Evolutionary conservation across 148 eudicot genomes (phyloP).

Genomic region (Rhododendron ferrugineum): DNA sequence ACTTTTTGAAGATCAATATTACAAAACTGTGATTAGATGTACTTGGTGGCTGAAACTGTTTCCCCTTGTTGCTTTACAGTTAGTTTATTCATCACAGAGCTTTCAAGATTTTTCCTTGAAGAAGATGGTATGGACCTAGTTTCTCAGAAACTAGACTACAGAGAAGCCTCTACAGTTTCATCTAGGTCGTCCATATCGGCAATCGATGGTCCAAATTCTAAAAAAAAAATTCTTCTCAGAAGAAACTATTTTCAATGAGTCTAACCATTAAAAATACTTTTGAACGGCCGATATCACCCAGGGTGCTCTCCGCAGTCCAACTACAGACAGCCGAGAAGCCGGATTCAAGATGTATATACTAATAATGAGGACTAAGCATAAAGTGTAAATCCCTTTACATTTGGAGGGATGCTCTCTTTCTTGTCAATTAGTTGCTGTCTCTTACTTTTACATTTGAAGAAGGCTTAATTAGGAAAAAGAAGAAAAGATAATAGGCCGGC

Average conservation of each 20-base stretch:
- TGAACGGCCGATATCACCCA: not conserved
- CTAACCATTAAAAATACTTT: not conserved
- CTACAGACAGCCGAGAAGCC: not conserved
- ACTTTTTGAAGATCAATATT: not conserved
- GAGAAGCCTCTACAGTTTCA: not conserved
- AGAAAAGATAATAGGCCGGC: conserved; percentile 21
- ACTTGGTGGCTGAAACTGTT: not conserved
- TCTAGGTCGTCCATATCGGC: not conserved
- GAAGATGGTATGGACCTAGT: not conserved
- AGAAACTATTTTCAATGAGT: not conserved
- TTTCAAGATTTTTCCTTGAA: not conserved
- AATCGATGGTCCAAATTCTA: not conserved
- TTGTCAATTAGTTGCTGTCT: conserved; percentile 42
- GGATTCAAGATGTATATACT: not conserved
- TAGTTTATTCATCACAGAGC: not conserved
- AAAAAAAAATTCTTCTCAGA: not conserved
- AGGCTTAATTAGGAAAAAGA: conserved; percentile 2
- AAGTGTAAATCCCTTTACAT: not conserved
- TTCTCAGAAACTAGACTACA: not conserved
- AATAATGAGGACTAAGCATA: conserved; percentile 3
- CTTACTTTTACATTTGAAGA: conserved; percentile 4
- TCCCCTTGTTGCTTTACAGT: not conserved
- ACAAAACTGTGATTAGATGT: not conserved
- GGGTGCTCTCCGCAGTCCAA: too few relatives aligned
- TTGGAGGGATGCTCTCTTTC: conserved; percentile 34